Evolutionary conservation across 2,329 filamentous ascomycete species (phyloP), one percentile per base, ranked within the genome.

Genomic region (Fusarium multiceps): DNA sequence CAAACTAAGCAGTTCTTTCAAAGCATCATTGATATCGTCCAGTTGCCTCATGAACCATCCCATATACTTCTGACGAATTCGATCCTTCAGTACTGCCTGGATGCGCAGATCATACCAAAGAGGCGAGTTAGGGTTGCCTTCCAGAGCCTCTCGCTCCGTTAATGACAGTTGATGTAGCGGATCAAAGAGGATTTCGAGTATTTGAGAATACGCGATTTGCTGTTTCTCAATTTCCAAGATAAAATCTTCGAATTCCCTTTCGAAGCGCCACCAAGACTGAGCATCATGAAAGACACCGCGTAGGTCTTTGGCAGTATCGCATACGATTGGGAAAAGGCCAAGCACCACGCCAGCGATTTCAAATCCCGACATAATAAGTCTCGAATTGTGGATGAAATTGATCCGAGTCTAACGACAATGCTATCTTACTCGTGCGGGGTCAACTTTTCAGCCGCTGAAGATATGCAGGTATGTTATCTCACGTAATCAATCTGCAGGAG

Each of bases 91-190:
- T 0, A 37, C 18, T 7, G 2, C 34, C 18, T 37, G 34, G 10
- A 37, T 6, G 18, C 18, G 34, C 0, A 37, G 10, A n/a, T 37
- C 34, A 37, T 7, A 37, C 34, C 34, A 37, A 37, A 37, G 34
- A n/a, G 34, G 34, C 9, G 34, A 37, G 10, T 12, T n/a, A 0
- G 34, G 18, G 1, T 37, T 4, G 5, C 10, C 4, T 2, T 37
- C 34, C 1, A 37, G 18, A 11, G 34, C 10, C 34, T 37, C 34
- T 1, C 34, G 34, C 3, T 37, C 34, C 1, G 1, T 37, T 12
- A 6, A 1, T 0, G 34, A 37, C 1, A 37, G 6, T 12, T 37
- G 18, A 12, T 37, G 10, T 0, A 37, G 10, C 10, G 34, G 34
- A 12, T 37, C 34, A 4, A 37, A 37, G 0, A 37, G 3, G 3